These are phyloP conservation scores for Secale cereale DNA, from an alignment of 176 grass and related monocot genomes.

Conservation along the genomic window DNA sequence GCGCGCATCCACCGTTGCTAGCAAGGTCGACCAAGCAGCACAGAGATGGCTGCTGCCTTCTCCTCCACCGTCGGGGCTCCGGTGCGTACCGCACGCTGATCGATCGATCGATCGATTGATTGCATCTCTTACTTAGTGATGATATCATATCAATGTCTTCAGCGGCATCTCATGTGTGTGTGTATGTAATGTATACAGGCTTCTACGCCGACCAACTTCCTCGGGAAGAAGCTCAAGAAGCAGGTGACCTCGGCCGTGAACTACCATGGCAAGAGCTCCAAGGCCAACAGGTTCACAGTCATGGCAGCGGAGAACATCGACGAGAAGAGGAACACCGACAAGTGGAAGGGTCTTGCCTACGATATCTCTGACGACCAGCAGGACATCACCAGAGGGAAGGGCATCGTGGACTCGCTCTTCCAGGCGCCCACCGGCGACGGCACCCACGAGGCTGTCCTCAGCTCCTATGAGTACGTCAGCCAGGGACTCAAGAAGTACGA, in stretches of 20 bases:
- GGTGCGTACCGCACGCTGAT: constrained; percentile 17
- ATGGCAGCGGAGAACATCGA: constrained; percentile 49
- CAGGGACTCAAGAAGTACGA: constrained; percentile 57
- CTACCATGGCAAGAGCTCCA: constrained; percentile 39
- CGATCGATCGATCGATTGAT: not conserved
- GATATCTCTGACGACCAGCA: constrained; percentile 92
- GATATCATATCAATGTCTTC: not conserved
- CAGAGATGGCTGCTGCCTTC: constrained; percentile 65
- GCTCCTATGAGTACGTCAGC: constrained; percentile 92
- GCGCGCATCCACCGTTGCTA: not conserved
- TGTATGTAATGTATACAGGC: not conserved
- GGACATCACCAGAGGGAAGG: constrained; percentile 93
- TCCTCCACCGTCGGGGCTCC: constrained; percentile 76
- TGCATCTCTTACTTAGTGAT: not conserved
- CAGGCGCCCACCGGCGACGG: constrained; percentile 78
- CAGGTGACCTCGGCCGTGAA: constrained; percentile 39
- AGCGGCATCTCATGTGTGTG: not conserved
- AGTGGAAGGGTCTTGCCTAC: constrained; percentile 57
- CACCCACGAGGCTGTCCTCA: constrained; percentile 86
- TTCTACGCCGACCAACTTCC: constrained; percentile 42
- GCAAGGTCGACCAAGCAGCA: not conserved
- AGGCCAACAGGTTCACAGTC: constrained; percentile 40
- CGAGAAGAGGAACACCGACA: constrained; percentile 40
- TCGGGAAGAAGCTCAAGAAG: constrained; percentile 43
- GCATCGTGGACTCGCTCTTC: constrained; percentile 66